These are phyloP conservation scores for Polyporus arcularius DNA, from an alignment of 768 basidiomycete species.

Conservation along the genomic window DNA sequence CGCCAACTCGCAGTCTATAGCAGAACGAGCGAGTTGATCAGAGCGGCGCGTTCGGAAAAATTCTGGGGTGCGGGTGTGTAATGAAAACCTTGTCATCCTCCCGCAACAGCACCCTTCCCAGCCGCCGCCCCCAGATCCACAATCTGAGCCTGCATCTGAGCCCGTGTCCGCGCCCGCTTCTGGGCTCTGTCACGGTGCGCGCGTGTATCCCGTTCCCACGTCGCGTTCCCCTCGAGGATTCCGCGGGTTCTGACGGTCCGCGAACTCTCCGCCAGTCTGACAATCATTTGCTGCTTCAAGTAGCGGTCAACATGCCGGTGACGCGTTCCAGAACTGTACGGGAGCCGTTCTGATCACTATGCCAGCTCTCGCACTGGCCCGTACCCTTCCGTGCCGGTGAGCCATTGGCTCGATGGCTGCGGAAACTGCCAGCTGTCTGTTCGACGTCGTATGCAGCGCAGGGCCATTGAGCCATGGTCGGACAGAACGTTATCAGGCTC, in stretches of 20 bases:
- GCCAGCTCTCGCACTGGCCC: not conserved
- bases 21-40: slow-evolving; percentile 1
- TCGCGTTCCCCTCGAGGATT: slow-evolving; percentile 16
- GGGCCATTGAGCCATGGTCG: no score
- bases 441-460: not conserved
- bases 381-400: not conserved
- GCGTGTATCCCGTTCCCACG: not conserved
- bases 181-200: not conserved
- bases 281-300: slow-evolving; percentile 9
- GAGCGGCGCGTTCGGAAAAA: slow-evolving; percentile 12
- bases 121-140: not conserved
- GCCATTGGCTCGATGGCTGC: slow-evolving; percentile 2
- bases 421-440: slow-evolving; percentile 15
- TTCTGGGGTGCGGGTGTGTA: slow-evolving; percentile 20
- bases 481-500: no score
- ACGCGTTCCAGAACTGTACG: slow-evolving; percentile 11
- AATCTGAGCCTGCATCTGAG: not conserved
- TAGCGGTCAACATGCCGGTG: not conserved
- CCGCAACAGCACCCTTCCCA: slow-evolving; percentile 1
- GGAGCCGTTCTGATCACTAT: slow-evolving; percentile 15
- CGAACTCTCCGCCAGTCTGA: slow-evolving; percentile 20
- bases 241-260: slow-evolving; percentile 14
- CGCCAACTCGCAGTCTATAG: slow-evolving; percentile 9
- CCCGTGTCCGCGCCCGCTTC: not conserved
- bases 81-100: slow-evolving; percentile 20